Conservation (phyloP, 441 rosid genomes). For the Codiaeum variegatum region DNA sequence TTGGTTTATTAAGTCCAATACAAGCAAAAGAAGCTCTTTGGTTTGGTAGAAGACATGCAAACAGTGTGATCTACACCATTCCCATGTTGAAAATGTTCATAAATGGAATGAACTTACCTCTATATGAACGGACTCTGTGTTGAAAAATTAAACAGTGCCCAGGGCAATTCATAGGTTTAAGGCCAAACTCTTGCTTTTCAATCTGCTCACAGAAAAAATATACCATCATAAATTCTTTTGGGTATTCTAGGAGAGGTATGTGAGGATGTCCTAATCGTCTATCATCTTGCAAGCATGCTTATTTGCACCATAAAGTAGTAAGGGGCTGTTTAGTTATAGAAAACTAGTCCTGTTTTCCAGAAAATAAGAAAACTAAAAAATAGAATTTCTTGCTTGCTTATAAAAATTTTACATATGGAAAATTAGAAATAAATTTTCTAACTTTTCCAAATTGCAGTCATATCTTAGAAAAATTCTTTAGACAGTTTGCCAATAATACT, state of each 20-base stretch:
- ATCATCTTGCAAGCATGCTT: neutral
- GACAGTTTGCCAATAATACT: too few species aligned
- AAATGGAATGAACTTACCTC: slow-evolving; percentile 43
- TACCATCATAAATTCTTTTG: slow-evolving; percentile 2
- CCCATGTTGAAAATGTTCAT: neutral
- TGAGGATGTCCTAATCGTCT: slow-evolving; percentile 5
- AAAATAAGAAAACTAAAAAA: too few species aligned
- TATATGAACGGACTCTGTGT: slow-evolving; percentile 85
- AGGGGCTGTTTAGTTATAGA: too few species aligned
- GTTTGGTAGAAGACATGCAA: neutral
- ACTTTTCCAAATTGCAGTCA: too few species aligned
- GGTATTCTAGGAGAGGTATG: neutral
- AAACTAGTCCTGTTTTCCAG: too few species aligned
- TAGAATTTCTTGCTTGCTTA: too few species aligned
- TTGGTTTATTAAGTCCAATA: neutral
- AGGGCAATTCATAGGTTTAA: slow-evolving; percentile 99
- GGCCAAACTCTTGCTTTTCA: slow-evolving; percentile 92
- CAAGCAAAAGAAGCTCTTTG: neutral
- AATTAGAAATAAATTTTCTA: too few species aligned
- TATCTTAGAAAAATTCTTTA: too few species aligned
- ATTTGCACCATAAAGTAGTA: neutral
- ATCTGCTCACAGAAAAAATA: slow-evolving; percentile 41
- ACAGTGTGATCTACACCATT: neutral
- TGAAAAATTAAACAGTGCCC: slow-evolving; percentile 97
- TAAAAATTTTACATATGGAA: too few species aligned